These are phyloP conservation scores for Narthecium ossifragum DNA, from an alignment of 106 monocot species.

Conservation along the genomic window DNA sequence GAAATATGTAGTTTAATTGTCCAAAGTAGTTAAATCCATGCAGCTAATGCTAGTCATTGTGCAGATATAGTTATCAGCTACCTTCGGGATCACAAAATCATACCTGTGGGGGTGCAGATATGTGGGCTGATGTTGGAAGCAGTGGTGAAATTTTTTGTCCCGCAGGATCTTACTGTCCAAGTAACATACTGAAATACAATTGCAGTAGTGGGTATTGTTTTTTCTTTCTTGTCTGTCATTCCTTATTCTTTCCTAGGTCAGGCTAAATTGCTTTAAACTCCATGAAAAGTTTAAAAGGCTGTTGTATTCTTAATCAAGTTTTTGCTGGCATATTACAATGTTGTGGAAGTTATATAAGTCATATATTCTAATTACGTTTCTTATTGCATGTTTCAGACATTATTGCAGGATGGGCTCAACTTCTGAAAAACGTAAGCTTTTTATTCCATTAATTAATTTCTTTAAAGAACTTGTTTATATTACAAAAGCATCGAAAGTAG, in stretches of 20 bases:
- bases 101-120: slow-evolving; percentile 64
- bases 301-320: too few species aligned
- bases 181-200: slow-evolving; percentile 29
- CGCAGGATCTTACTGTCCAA: slow-evolving; percentile 55
- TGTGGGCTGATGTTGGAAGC: slow-evolving; percentile 43
- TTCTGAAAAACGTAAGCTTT: slow-evolving; percentile 6
- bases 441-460: too few species aligned
- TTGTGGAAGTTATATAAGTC: too few species aligned
- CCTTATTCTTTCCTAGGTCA: neutral
- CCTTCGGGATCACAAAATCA: slow-evolving; percentile 35
- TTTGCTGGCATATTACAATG: too few species aligned
- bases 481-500: too few species aligned
- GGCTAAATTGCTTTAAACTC: too few species aligned
- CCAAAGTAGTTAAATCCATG: too few species aligned
- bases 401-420: slow-evolving; percentile 61
- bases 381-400: slow-evolving; percentile 27
- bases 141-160: slow-evolving; percentile 51
- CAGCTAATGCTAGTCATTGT: too few species aligned
- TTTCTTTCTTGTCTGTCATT: neutral
- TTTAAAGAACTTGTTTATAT: too few species aligned
- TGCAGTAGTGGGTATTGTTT: slow-evolving; percentile 55
- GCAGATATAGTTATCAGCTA: slow-evolving; percentile 56
- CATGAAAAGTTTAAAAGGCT: too few species aligned
- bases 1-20: too few species aligned
- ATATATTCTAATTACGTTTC: slow-evolving; percentile 4